phyloP scores from a whole-genome alignment of 1,139 yeast genomes.

The Kodamaea alishanica region DNA sequence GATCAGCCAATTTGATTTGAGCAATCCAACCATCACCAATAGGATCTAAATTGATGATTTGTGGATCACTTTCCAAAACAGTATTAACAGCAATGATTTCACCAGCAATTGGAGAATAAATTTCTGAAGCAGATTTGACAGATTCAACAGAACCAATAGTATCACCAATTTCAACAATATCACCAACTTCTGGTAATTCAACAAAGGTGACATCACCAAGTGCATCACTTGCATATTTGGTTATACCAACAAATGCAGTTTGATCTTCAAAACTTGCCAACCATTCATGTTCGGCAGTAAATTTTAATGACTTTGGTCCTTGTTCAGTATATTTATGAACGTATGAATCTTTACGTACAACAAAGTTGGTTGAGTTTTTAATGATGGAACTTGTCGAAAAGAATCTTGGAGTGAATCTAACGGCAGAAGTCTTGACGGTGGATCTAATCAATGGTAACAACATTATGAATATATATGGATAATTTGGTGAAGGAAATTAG shows the following conservation, averaged over 20 bases:
- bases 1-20: constrained; percentile 56
- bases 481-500: neutral
- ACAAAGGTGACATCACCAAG: constrained; percentile 94
- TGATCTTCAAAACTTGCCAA: constrained; percentile 81
- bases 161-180: constrained; percentile 67
- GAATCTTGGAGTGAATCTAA: constrained; percentile 12
- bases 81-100: constrained; percentile 71
- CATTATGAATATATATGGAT: constrained; percentile 6
- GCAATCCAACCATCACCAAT: constrained; percentile 94
- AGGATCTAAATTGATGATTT: constrained; percentile 81
- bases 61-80: constrained; percentile 64
- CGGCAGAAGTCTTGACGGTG: constrained; percentile 6
- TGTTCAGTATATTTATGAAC: constrained; percentile 48
- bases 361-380: constrained; percentile 43
- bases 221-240: constrained; percentile 96
- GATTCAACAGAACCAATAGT: constrained; percentile 90
- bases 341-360: constrained; percentile 49
- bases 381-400: constrained; percentile 14
- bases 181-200: constrained; percentile 81
- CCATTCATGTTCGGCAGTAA: constrained; percentile 96
- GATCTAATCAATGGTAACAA: constrained; percentile 9
- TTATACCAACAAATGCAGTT: constrained; percentile 83
- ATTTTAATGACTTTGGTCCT: constrained; percentile 57
- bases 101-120: constrained; percentile 84
- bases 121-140: constrained; percentile 91